These are phyloP conservation scores for Phytophthora ohioensis DNA, from an alignment of 352 stramenopile genomes.

Conservation along the genomic window DNA sequence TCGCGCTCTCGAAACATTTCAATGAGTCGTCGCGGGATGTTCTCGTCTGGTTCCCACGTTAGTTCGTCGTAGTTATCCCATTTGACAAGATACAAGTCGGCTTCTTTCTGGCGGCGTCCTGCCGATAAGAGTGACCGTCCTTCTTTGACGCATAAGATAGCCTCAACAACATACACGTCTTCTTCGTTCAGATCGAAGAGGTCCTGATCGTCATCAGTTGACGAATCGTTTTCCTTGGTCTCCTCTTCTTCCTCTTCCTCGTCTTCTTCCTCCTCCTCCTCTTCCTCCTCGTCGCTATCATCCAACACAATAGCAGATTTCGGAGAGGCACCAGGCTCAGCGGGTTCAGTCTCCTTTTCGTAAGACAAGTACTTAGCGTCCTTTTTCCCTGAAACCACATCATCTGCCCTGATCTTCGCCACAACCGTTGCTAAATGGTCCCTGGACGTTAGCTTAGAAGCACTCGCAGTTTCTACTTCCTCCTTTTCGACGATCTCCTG, in stretches of 20 bases:
- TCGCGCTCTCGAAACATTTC: constrained; percentile 68
- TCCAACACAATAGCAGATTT: constrained; percentile 65
- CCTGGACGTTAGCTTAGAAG: constrained; percentile 21
- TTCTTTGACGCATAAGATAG: constrained; percentile 74
- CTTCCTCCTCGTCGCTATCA: constrained; percentile 56
- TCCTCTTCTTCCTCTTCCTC: constrained; percentile 37
- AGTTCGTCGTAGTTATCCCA: constrained; percentile 85
- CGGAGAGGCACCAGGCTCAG: constrained; percentile 42
- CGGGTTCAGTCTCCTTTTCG: constrained; percentile 18
- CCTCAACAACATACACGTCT: constrained; percentile 79
- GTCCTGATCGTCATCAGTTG: constrained; percentile 70
- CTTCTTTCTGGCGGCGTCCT: constrained; percentile 54
- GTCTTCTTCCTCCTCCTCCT: constrained; percentile 42
- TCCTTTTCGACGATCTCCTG: constrained; percentile 20
- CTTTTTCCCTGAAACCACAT: constrained; percentile 17
- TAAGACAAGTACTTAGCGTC: constrained; percentile 46
- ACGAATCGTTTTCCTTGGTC: constrained; percentile 49
- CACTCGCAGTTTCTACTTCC: constrained; percentile 11
- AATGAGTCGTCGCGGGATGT: constrained; percentile 73
- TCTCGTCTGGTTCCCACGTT: constrained; percentile 77
- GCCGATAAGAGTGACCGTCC: constrained; percentile 51
- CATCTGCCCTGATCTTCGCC: constrained; percentile 44
- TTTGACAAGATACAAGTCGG: constrained; percentile 79
- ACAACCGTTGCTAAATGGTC: constrained; percentile 38
- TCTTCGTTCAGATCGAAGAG: constrained; percentile 80